Base-by-base conservation (phyloP, 208 protist genomes). In the Chromosphaera perkinsii region DNA sequence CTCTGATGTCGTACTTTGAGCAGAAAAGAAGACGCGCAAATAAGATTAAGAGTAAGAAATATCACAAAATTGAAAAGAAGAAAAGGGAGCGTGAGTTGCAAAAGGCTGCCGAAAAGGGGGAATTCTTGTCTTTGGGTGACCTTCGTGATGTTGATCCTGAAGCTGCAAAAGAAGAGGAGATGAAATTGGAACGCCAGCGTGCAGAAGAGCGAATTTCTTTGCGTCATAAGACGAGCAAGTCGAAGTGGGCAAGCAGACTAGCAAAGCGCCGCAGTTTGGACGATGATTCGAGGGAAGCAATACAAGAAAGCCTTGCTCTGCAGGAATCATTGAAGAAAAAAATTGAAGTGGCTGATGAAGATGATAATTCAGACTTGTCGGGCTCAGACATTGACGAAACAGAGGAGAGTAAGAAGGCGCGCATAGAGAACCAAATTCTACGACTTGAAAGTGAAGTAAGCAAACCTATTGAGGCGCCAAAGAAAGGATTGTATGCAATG, bases 141-240 rank as follows among this genome's bases (percentile, higher is more conserved):
- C 49, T 55, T 9, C 12, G 26, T 29, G 9, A 29, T 29, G 22
- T 36, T 9, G 52, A 36, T 26, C 17, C 17, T 36, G 52, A 36
- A 40, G 52, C 7, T 9, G 12, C 5, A 9, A 4, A 31, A 29
- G 52, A 33, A 22, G 12, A 59, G 14, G 7, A 14, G 26, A 17
- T 35, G 22, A 66, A 66, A 45, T 7, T n/a, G 12, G 60, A 66
- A 29, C 40, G 60, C n/a, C n/a, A 17, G 32, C 60, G 60, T 3
- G 60, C 60, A 20, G 33, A 66, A 33, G 60, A 66, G 27, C 60
- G 60, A n/a, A 54, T 66, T 37, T 54, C 42, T 33, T 37, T 66
- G 29, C 40, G 60, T 24, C 60, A 66, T 27, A 66, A 63, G 37
- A 63, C 43, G 26, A 63, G 37, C 14, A n/a, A n/a, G n/a, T 63